Conservation (phyloP, 352 stramenopile species). For the Globisporangium acanthophoron region DNA sequence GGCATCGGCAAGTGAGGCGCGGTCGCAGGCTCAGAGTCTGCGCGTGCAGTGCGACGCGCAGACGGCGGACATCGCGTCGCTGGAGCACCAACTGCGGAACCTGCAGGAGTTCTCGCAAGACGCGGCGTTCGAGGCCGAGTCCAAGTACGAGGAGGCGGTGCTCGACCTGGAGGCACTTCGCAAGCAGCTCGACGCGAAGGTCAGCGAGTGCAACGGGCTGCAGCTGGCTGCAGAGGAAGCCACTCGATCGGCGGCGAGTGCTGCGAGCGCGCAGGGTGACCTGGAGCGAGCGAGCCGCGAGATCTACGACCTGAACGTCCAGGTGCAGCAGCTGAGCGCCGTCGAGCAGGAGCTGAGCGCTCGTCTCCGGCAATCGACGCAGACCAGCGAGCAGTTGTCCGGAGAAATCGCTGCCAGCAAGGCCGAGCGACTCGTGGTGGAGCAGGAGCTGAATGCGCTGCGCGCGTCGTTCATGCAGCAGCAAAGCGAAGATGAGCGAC, state of each 20-base stretch:
- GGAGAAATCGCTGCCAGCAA: constrained; percentile 18
- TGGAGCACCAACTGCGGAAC: constrained; percentile 59
- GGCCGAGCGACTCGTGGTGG: constrained; percentile 22
- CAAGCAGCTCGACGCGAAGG: constrained; percentile 21
- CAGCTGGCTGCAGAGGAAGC: constrained; percentile 13
- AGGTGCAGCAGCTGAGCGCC: constrained; percentile 28
- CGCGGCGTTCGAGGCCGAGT: constrained; percentile 43
- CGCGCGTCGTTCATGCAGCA: constrained; percentile 24
- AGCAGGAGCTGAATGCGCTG: constrained; percentile 24
- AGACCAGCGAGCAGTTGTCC: constrained; percentile 23
- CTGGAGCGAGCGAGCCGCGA: constrained; percentile 29
- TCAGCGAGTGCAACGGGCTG: constrained; percentile 20
- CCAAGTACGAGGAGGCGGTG: constrained; percentile 48
- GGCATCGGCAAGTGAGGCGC: neutral
- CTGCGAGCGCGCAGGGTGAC: constrained; percentile 21
- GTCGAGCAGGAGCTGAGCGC: constrained; percentile 35
- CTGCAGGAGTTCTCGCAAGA: constrained; percentile 60
- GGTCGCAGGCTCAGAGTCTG: neutral
- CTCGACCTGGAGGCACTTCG: constrained; percentile 33
- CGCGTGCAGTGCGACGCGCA: constrained; percentile 11
- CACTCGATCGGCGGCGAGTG: constrained; percentile 16
- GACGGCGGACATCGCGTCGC: constrained; percentile 18
- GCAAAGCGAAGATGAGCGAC: constrained; percentile 6
- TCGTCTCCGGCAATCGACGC: constrained; percentile 22
- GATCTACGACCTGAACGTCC: constrained; percentile 27